A percentile compares a stretch with the other conserved stretches of the same genome.
phyloP scores from a whole-genome alignment of 805 yeast species.

The Candida endomychidarum region DNA sequence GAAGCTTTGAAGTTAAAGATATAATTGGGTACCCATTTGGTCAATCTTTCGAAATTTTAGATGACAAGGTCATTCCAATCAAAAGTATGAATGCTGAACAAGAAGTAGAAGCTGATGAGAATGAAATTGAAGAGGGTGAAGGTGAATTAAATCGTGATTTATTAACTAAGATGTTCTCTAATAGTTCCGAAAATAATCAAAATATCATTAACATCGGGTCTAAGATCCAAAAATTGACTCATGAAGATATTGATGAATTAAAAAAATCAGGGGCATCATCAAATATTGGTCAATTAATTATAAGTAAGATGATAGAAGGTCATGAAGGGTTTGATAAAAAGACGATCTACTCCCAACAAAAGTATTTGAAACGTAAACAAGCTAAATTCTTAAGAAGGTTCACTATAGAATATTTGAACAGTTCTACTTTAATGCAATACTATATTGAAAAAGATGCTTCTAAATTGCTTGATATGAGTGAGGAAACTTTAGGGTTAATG shows the following conservation, averaged over 20 bases:
- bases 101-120: conserved; percentile 31
- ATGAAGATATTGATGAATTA: conserved; percentile 81
- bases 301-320: conserved; percentile 75
- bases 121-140: conserved; percentile 34
- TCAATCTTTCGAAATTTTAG: conserved; percentile 79
- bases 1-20: conserved; percentile 72
- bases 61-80: conserved; percentile 50
- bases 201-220: conserved; percentile 67
- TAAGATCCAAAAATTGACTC: conserved; percentile 67
- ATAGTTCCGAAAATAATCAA: conserved; percentile 61
- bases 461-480: conserved; percentile 75
- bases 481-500: conserved; percentile 77
- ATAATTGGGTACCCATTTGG: conserved; percentile 84
- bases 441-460: conserved; percentile 75
- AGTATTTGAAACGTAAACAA: conserved; percentile 87
- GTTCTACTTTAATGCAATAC: conserved; percentile 69
- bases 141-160: conserved; percentile 39
- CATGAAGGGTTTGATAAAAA: conserved; percentile 88
- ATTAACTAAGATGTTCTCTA: conserved; percentile 36
- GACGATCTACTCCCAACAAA: conserved; percentile 86
- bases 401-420: conserved; percentile 73
- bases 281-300: conserved; percentile 70
- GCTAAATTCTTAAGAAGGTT: conserved; percentile 86
- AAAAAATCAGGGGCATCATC: conserved; percentile 67
- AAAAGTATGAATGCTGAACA: conserved; percentile 35